phyloP scores from a whole-genome alignment of 164 flowering plant species.

The Vitis cinerea region DNA sequence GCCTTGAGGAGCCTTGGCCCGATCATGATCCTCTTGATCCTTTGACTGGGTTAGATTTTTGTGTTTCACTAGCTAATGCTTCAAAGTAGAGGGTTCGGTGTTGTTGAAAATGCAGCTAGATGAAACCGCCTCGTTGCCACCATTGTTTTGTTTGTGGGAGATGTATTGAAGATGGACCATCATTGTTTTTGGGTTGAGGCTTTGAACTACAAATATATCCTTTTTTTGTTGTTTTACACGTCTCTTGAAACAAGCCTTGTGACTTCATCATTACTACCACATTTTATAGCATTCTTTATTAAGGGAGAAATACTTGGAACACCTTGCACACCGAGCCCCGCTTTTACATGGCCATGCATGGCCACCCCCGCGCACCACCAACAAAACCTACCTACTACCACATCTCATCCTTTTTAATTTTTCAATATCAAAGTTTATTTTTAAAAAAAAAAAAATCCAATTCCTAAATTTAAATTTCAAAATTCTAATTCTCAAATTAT shows the following conservation, averaged over 20 bases:
- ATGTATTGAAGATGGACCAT: slow-evolving; percentile 99
- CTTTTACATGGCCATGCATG: slow-evolving; percentile 33
- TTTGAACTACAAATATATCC: too few relatives aligned
- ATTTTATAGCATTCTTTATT: slow-evolving; percentile 71
- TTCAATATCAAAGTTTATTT: too few relatives aligned
- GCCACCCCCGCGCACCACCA: too few relatives aligned
- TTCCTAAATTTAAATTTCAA: too few relatives aligned
- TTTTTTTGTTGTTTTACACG: too few relatives aligned
- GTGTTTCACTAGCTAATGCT: slow-evolving; percentile 8
- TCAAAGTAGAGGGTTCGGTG: slow-evolving; percentile 35
- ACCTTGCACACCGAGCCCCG: slow-evolving; percentile 89
- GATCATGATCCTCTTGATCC: slow-evolving; percentile 86
- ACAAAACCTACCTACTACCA: too few relatives aligned
- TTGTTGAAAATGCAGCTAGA: slow-evolving; percentile 89
- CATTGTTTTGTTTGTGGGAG: slow-evolving; percentile 99
- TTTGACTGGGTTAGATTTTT: slow-evolving; percentile 59
- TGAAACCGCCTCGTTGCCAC: slow-evolving; percentile 97
- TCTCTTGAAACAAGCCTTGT: too few relatives aligned
- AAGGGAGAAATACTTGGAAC: slow-evolving; percentile 92
- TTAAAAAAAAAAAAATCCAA: too few relatives aligned
- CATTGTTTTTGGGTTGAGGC: slow-evolving; percentile 95
- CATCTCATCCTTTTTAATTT: too few relatives aligned
- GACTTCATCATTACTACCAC: too few relatives aligned
- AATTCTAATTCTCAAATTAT: too few relatives aligned
- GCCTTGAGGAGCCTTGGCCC: slow-evolving; percentile 80